Percentiles rank a stretch among this genome's conserved stretches.
Conservation (phyloP, 768 basidiomycete genomes). For the Serpula lacrymans region DNA sequence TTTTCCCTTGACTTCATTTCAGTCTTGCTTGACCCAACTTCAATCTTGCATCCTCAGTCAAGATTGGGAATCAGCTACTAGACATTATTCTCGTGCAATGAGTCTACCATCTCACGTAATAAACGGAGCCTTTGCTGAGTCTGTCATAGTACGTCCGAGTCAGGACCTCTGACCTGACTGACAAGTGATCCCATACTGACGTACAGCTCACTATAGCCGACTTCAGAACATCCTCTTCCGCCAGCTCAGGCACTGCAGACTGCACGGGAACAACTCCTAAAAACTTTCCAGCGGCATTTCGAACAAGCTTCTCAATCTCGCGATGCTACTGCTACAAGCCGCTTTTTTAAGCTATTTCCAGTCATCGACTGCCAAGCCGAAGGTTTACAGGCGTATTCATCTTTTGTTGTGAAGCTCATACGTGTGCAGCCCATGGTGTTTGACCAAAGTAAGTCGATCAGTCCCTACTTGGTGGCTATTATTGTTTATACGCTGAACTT, state of each 20-base stretch:
- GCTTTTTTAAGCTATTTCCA: slow-evolving; percentile 97
- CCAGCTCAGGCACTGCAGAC: slow-evolving; percentile 79
- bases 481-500: neutral
- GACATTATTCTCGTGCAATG: slow-evolving; percentile 91
- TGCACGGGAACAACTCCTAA: slow-evolving; percentile 70
- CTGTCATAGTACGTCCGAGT: slow-evolving; percentile 67
- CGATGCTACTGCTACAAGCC: slow-evolving; percentile 83
- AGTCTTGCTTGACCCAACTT: slow-evolving; percentile 63
- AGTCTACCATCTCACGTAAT: slow-evolving; percentile 74
- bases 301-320: slow-evolving; percentile 74
- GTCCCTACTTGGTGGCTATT: slow-evolving; percentile 11
- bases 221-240: slow-evolving; percentile 80
- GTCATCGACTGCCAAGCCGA: slow-evolving; percentile 91
- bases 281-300: slow-evolving; percentile 78
- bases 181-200: neutral
- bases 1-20: slow-evolving; percentile 29
- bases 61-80: slow-evolving; percentile 95
- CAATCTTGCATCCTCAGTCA: slow-evolving; percentile 65
- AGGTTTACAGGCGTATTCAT: slow-evolving; percentile 88
- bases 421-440: slow-evolving; percentile 72
- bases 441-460: slow-evolving; percentile 63
- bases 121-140: slow-evolving; percentile 81
- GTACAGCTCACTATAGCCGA: slow-evolving; percentile 58
- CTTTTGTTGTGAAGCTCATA: slow-evolving; percentile 90
- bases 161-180: no score